These are phyloP conservation scores for Cinnamomum chago DNA, from an alignment of 164 flowering plant genomes.

Conservation along the genomic window DNA sequence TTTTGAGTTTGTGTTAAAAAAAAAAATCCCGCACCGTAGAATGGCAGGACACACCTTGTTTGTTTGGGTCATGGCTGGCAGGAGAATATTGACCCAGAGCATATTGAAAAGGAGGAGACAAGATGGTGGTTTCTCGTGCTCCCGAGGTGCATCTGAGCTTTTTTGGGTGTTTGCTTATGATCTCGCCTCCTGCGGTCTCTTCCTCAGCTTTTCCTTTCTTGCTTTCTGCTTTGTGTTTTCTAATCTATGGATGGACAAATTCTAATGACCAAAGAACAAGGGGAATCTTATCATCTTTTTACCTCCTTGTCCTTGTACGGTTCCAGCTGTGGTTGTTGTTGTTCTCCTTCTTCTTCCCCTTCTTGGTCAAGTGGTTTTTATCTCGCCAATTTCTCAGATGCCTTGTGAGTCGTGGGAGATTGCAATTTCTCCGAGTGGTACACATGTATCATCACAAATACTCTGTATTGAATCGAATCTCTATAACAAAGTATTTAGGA, in stretches of 20 bases:
- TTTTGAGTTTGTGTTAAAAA: too few relatives aligned
- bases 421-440: neutral
- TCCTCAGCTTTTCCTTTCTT: constrained; percentile 5
- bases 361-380: neutral
- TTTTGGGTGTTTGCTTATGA: neutral
- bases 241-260: neutral
- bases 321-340: constrained; percentile 50
- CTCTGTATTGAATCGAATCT: neutral
- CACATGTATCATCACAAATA: too few relatives aligned
- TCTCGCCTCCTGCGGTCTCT: neutral
- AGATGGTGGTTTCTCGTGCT: neutral
- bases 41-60: neutral
- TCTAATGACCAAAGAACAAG: constrained; percentile 18
- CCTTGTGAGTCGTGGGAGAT: neutral
- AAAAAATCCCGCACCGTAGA: too few relatives aligned
- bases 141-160: neutral
- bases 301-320: constrained; percentile 54
- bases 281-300: constrained; percentile 58
- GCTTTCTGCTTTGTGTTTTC: neutral
- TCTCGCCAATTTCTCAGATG: neutral
- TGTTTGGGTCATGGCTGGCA: neutral
- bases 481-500: neutral
- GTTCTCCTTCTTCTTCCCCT: too few relatives aligned
- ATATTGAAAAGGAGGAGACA: neutral
- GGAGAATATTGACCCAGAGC: neutral